Evolutionary conservation across 805 yeast species (phyloP).

Genomic region (Ogataea nakhonphanomensis): DNA sequence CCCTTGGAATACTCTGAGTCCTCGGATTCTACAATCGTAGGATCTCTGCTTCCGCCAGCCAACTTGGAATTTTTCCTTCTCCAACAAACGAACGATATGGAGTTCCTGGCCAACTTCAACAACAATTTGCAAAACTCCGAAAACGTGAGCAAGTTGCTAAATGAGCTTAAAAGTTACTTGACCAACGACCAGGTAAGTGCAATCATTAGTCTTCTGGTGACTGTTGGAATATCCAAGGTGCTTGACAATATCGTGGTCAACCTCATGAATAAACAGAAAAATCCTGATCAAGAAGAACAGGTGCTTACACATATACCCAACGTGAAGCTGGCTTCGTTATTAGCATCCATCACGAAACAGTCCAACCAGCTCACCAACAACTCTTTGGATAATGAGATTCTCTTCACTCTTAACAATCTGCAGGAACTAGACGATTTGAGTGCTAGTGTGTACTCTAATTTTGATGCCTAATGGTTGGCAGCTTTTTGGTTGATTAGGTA

Average conservation of each 20-base stretch:
- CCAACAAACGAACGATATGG: slow-evolving; percentile 47
- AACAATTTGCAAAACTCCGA: slow-evolving; percentile 24
- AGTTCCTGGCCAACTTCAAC: slow-evolving; percentile 33
- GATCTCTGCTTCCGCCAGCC: slow-evolving; percentile 47
- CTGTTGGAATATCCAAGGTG: slow-evolving; percentile 43
- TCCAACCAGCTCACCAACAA: slow-evolving; percentile 38
- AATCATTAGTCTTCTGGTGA: slow-evolving; percentile 38
- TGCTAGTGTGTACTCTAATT: slow-evolving; percentile 87
- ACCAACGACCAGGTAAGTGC: slow-evolving; percentile 24
- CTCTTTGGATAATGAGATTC: slow-evolving; percentile 30
- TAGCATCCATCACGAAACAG: slow-evolving; percentile 68
- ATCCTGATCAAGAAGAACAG: slow-evolving; percentile 12
- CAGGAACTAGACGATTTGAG: slow-evolving; percentile 80
- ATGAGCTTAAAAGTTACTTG: slow-evolving; percentile 31
- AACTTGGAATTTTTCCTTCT: slow-evolving; percentile 52
- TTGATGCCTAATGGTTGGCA: slow-evolving; percentile 29
- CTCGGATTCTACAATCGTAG: slow-evolving; percentile 25
- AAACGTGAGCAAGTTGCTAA: slow-evolving; percentile 27
- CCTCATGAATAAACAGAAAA: slow-evolving; percentile 13
- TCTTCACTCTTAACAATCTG: slow-evolving; percentile 41
- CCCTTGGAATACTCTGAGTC: slow-evolving; percentile 1
- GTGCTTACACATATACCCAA: slow-evolving; percentile 11
- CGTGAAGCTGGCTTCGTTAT: slow-evolving; percentile 61
- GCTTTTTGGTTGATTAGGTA: slow-evolving; percentile 4
- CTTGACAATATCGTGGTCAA: slow-evolving; percentile 40